Percentiles rank a stretch among this genome's conserved stretches.
phyloP scores from a whole-genome alignment of 805 yeast genomes.

The Saccharomycopsis vini region DNA sequence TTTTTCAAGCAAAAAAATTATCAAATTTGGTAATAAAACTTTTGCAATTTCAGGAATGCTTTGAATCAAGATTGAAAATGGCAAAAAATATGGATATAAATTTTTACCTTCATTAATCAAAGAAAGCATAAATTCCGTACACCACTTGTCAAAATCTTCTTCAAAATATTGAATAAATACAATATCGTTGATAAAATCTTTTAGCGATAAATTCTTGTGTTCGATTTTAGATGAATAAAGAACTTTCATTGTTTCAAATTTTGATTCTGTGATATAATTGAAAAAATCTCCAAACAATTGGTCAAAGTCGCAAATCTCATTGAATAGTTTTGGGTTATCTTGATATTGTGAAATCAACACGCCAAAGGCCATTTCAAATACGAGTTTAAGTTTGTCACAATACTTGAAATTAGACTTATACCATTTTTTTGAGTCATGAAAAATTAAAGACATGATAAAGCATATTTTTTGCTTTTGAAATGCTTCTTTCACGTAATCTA shows the following conservation, averaged over 20 bases:
- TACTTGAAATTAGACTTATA: background rate
- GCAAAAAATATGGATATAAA: background rate
- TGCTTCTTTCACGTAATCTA: slow-evolving; percentile 5
- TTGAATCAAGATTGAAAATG: slow-evolving; percentile 2
- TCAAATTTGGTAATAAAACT: slow-evolving; percentile 7
- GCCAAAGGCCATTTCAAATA: slow-evolving; percentile 5
- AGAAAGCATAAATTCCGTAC: slow-evolving; percentile 4
- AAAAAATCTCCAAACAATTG: slow-evolving; percentile 4
- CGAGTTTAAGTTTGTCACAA: background rate
- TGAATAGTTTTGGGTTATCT: background rate
- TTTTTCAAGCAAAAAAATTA: slow-evolving; percentile 12
- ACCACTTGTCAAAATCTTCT: slow-evolving; percentile 6
- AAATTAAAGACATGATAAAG: slow-evolving; percentile 9
- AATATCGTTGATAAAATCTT: background rate
- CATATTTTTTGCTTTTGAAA: slow-evolving; percentile 4
- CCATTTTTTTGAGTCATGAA: slow-evolving; percentile 5
- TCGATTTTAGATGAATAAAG: background rate
- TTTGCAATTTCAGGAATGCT: slow-evolving; percentile 1
- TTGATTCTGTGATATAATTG: background rate
- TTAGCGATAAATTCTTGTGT: background rate
- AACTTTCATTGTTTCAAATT: background rate
- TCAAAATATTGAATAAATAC: background rate
- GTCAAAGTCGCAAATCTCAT: slow-evolving; percentile 7
- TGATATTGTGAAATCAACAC: background rate
- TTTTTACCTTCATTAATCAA: slow-evolving; percentile 5